Conservation (phyloP, 169 alveolate species). For the Besnoitia besnoiti region DNA sequence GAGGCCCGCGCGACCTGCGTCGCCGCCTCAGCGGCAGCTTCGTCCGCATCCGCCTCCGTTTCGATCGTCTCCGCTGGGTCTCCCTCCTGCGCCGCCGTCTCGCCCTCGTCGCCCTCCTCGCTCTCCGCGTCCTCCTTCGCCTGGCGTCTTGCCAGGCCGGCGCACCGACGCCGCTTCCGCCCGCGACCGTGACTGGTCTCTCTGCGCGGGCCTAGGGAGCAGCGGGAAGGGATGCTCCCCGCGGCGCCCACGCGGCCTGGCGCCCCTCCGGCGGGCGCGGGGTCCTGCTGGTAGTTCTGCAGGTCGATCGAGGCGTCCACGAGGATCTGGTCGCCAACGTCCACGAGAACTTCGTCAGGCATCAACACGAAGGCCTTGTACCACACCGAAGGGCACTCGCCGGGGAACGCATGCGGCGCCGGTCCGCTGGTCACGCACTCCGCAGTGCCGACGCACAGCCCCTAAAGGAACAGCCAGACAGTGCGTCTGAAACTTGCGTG, state of each 20-base stretch:
- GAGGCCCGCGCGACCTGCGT: background rate
- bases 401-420: background rate
- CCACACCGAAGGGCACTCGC: slow-evolving; percentile 31
- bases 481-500: too few species aligned
- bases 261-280: slow-evolving; percentile 1
- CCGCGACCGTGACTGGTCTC: too few species aligned
- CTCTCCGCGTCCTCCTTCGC: background rate
- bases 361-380: slow-evolving; percentile 48
- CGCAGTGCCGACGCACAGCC: background rate
- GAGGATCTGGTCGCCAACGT: slow-evolving; percentile 22
- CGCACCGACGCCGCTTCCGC: too few species aligned
- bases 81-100: background rate
- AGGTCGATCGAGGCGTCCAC: slow-evolving; percentile 47
- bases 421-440: slow-evolving; percentile 14
- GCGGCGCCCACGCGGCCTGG: background rate
- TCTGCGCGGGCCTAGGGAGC: background rate
- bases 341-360: slow-evolving; percentile 32
- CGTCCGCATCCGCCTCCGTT: background rate
- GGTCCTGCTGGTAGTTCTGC: slow-evolving; percentile 25
- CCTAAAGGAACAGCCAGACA: background rate
- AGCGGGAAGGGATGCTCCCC: background rate
- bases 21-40: background rate
- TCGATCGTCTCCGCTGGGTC: background rate
- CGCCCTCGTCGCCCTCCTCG: background rate
- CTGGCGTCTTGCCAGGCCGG: too few species aligned